Evolutionary conservation across 169 alveolate genomes (phyloP).

Genomic region (Eimeria zaria): DNA sequence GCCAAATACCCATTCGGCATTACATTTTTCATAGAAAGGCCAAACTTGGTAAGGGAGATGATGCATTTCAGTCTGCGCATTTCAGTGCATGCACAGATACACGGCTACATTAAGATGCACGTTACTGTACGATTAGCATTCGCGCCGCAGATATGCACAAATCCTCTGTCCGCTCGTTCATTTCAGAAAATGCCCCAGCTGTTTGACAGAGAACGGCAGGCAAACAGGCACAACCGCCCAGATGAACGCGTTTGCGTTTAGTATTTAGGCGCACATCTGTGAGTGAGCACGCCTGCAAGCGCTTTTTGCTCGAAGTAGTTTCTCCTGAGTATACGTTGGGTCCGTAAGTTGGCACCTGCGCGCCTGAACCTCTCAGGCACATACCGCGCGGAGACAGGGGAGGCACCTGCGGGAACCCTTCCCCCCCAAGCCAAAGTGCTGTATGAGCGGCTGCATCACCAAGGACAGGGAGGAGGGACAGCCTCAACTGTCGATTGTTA

Average conservation of each 20-base stretch:
- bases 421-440: slow-evolving; percentile 83
- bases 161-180: background rate
- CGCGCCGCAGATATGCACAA: background rate
- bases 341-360: background rate
- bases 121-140: background rate
- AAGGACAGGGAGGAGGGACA: slow-evolving; percentile 8
- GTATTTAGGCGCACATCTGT: background rate
- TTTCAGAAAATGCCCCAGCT: background rate
- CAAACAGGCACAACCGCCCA: background rate
- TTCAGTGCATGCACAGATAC: background rate
- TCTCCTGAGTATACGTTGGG: background rate
- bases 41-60: slow-evolving; percentile 72
- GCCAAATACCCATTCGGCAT: slow-evolving; percentile 74
- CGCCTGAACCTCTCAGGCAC: slow-evolving; percentile 43
- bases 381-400: slow-evolving; percentile 81
- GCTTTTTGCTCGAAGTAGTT: background rate
- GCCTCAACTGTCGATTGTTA: background rate
- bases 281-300: background rate
- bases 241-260: background rate
- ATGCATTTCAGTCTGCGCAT: background rate
- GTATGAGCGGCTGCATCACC: slow-evolving; percentile 78
- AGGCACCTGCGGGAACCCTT: slow-evolving; percentile 80
- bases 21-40: slow-evolving; percentile 80
- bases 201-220: background rate
- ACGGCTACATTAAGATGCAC: background rate